Base-by-base conservation (phyloP, 495 filamentous ascomycete genomes). In the Penicillium angulare region DNA sequence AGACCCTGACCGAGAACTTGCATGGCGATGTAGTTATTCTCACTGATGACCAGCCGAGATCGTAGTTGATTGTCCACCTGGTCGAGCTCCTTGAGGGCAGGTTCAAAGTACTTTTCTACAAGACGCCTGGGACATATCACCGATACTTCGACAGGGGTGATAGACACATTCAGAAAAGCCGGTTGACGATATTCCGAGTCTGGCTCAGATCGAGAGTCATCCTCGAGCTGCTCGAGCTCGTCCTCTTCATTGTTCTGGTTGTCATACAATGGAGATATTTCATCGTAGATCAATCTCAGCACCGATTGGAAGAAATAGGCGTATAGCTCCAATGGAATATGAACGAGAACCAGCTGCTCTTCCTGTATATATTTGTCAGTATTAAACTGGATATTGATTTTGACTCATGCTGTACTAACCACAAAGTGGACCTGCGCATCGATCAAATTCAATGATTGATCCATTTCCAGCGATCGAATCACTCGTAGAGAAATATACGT, bases 81-180 rank as follows among this genome's bases (percentile, higher is more conserved):
- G 15, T 55, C 68, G 42, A 63, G 71, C 34, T 69, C 76, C 43
- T 73, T 70, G 59, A 90, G 79, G 35, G 85, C 73, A 3, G 90
- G 89, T 32, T 78, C 68, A 59, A 97, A 96, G 43, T 93, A 81
- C 49, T 79, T 79, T 40, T 81, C 69, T 12, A 87, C 85, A 67
- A 88, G 83, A 29, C 78, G 75, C 50, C 79, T 80, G 26, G 90
- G 85, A 68, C 93, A 97, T 42, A 93, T 90, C 33, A 98, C 79
- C 3, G 90, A 96, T 73, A 92, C 96, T 67, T 97, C 93, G 23
- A 93, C 81, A 0, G 92, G 89, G 0, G 92, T 97, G 57, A 98
- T 79, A 33, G 88, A 92, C 59, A 98, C 84, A 66, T 98, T 97
- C 53, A 95, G 77, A 66, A 98, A 98, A 32, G 86, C 85, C 60